A percentile compares a stretch with the other conserved stretches of the same genome.
phyloP scores from a whole-genome alignment of 2,329 filamentous ascomycete species.

The Elsinoe ampelina region DNA sequence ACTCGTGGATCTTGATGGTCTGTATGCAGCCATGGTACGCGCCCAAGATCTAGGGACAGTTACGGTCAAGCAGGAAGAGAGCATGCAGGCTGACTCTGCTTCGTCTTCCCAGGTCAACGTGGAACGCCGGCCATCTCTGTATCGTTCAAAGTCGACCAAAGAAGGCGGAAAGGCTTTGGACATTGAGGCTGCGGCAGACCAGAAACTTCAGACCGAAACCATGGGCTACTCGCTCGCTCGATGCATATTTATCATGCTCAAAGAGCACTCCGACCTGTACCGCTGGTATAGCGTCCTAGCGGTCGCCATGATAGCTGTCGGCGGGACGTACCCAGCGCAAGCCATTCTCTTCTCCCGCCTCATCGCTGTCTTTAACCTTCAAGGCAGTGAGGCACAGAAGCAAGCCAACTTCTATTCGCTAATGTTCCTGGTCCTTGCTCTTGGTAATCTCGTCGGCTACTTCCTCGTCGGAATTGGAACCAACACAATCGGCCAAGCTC shows the following conservation, averaged over 20 bases:
- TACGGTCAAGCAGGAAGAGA: background rate
- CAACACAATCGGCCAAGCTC: conserved; percentile 38
- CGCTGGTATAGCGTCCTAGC: conserved; percentile 30
- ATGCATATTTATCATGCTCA: conserved; percentile 31
- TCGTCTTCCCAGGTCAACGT: background rate
- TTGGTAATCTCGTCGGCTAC: conserved; percentile 39
- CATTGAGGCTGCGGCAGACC: background rate
- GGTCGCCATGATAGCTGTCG: conserved; percentile 21
- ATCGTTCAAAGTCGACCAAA: background rate
- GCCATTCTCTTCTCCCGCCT: conserved; percentile 43
- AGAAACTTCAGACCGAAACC: conserved; percentile 17
- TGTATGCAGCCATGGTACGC: conserved; percentile 36
- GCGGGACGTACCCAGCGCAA: conserved; percentile 39
- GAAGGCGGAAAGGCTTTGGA: background rate
- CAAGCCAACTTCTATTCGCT: conserved; percentile 44
- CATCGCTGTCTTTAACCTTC: conserved; percentile 39
- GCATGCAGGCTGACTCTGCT: background rate
- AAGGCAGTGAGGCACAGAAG: conserved; percentile 29
- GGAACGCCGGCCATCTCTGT: background rate
- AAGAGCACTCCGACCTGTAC: conserved; percentile 28
- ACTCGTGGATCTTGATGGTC: conserved; percentile 30
- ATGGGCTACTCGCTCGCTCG: conserved; percentile 26
- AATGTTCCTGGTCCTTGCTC: conserved; percentile 48
- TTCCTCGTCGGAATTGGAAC: conserved; percentile 37
- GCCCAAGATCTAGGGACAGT: conserved; percentile 38